phyloP scores from a whole-genome alignment of 192 early-diverging fungal genomes.

The Coemansia sp. region DNA sequence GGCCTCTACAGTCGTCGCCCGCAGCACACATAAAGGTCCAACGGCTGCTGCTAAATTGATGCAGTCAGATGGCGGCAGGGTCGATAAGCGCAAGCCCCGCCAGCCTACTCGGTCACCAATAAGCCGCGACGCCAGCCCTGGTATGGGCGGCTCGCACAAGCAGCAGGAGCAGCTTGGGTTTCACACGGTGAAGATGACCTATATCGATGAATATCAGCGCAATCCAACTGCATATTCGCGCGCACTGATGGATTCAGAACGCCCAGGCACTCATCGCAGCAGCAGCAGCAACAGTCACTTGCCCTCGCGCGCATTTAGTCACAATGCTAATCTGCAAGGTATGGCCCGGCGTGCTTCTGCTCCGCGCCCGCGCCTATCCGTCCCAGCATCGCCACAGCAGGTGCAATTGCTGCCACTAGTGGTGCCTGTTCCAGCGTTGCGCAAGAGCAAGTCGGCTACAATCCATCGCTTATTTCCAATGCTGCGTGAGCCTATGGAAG shows the following conservation, averaged over 20 bases:
- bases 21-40: neutral
- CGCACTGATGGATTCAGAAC: slow-evolving; percentile 40
- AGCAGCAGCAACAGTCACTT: slow-evolving; percentile 8
- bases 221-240: slow-evolving; percentile 50
- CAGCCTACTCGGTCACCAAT: slow-evolving; percentile 39
- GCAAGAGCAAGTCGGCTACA: slow-evolving; percentile 28
- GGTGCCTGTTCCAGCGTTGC: neutral
- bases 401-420: neutral
- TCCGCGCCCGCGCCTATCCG: slow-evolving; percentile 2
- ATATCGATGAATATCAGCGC: slow-evolving; percentile 48
- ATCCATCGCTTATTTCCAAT: slow-evolving; percentile 46
- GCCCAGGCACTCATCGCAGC: slow-evolving; percentile 1
- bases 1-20: slow-evolving; percentile 1
- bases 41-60: neutral
- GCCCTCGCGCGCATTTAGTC: slow-evolving; percentile 2
- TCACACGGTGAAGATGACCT: slow-evolving; percentile 30
- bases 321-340: slow-evolving; percentile 9
- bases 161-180: slow-evolving; percentile 9
- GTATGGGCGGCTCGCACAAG: neutral
- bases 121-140: neutral
- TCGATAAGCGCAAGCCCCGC: slow-evolving; percentile 48
- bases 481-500: slow-evolving; percentile 18
- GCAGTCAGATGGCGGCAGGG: slow-evolving; percentile 9
- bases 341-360: slow-evolving; percentile 10
- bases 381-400: neutral